A percentile compares a stretch with the other conserved stretches of the same genome.
phyloP scores from a whole-genome alignment of 768 basidiomycete species.

The Serendipita sp. region DNA sequence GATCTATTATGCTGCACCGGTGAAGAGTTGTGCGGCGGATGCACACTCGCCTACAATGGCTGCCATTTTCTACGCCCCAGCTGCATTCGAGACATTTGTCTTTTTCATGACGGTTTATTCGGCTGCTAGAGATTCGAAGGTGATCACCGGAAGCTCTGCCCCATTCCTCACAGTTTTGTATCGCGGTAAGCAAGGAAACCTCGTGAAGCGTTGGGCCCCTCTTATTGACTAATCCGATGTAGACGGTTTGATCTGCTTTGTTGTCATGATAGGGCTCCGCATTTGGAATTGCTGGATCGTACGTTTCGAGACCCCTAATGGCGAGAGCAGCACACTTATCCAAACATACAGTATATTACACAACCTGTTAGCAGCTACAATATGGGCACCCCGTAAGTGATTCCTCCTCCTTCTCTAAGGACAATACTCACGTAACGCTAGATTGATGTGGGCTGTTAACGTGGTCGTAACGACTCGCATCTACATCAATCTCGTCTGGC shows the following conservation, averaged over 20 bases:
- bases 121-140: background rate
- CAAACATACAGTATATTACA: background rate
- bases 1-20: background rate
- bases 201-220: background rate
- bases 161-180: conserved; percentile 1
- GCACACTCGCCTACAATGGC: background rate
- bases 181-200: background rate
- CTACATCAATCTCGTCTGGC: background rate
- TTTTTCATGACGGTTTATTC: background rate
- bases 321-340: background rate
- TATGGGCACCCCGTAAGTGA: background rate
- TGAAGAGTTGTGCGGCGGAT: background rate
- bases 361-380: background rate
- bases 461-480: background rate
- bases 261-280: background rate
- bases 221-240: background rate
- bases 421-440: background rate
- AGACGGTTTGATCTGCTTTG: background rate
- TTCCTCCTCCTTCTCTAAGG: background rate
- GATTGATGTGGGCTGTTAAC: background rate
- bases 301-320: background rate
- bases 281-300: conserved; percentile 3
- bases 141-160: background rate
- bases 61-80: background rate
- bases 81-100: background rate